These are phyloP conservation scores for Mucor lusitanicus DNA, from an alignment of 371 early-diverging fungal species.

Conservation along the genomic window DNA sequence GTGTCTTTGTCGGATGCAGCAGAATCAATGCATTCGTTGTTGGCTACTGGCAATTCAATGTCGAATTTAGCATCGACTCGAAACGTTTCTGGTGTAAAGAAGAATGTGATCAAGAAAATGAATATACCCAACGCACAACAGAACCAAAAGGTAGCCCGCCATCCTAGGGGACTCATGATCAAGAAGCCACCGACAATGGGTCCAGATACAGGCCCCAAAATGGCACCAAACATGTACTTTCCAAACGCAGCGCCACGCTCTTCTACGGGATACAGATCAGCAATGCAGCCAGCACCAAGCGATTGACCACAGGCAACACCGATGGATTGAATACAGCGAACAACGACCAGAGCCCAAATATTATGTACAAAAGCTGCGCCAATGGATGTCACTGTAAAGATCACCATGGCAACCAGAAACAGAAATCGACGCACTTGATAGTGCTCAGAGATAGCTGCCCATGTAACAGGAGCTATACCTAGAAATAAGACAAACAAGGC, in stretches of 20 bases:
- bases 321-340: conserved; percentile 72
- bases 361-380: conserved; percentile 63
- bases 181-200: conserved; percentile 39
- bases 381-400: conserved; percentile 66
- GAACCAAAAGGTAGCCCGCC: conserved; percentile 38
- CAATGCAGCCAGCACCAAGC: conserved; percentile 56
- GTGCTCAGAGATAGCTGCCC: conserved; percentile 67
- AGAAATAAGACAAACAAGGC: conserved; percentile 58
- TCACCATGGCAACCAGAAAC: conserved; percentile 55
- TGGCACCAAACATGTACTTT: conserved; percentile 51
- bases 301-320: conserved; percentile 70
- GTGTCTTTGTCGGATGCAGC: neutral
- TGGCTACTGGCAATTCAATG: neutral
- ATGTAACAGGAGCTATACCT: conserved; percentile 64
- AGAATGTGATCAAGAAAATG: conserved; percentile 23
- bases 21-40: neutral
- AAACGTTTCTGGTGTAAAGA: conserved; percentile 66
- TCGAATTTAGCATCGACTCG: conserved; percentile 29
- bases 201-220: conserved; percentile 33
- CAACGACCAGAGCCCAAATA: conserved; percentile 59
- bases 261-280: conserved; percentile 22
- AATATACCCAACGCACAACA: conserved; percentile 30
- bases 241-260: conserved; percentile 38
- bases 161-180: conserved; percentile 22
- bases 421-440: conserved; percentile 61